Evolutionary conservation across 2,329 filamentous ascomycete species (phyloP).

Genomic region (Fragosphaeria purpurea): DNA sequence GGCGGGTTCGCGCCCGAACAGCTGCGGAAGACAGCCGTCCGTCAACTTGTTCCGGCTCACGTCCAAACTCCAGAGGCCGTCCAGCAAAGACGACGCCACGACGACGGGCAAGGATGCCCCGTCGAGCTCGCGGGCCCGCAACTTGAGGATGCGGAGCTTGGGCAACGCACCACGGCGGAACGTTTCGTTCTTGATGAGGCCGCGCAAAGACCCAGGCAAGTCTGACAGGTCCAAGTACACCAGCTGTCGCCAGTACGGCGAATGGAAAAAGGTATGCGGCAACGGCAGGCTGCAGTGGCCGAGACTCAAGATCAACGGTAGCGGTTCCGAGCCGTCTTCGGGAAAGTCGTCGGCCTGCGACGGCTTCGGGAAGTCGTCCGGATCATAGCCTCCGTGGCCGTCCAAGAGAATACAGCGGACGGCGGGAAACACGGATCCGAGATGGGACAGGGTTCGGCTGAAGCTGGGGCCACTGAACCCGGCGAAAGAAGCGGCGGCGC

Average conservation of each 20-base stretch:
- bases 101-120: conserved; percentile 21
- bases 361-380: conserved; percentile 21
- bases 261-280: conserved; percentile 29
- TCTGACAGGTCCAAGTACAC: conserved; percentile 45
- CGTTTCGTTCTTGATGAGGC: conserved; percentile 17
- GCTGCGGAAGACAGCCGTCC: conserved; percentile 27
- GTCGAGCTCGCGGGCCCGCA: conserved; percentile 36
- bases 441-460: conserved; percentile 28
- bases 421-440: conserved; percentile 31
- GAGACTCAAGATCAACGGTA: conserved; percentile 36
- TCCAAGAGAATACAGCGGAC: conserved; percentile 39
- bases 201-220: conserved; percentile 33
- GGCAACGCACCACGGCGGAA: conserved; percentile 23
- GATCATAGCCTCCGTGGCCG: conserved; percentile 34
- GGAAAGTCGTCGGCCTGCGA: not conserved
- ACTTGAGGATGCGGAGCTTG: conserved; percentile 42
- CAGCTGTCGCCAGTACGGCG: conserved; percentile 27
- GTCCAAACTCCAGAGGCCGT: conserved; percentile 48
- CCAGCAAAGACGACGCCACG: no score
- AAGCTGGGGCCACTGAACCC: conserved; percentile 27
- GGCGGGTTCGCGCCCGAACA: conserved; percentile 3
- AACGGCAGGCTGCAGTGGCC: conserved; percentile 30
- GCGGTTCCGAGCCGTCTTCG: conserved; percentile 4
- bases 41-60: conserved; percentile 41
- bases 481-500: conserved; percentile 30